These are phyloP conservation scores for Ilyonectria destructans DNA, from an alignment of 2,329 filamentous ascomycete genomes.

Conservation along the genomic window DNA sequence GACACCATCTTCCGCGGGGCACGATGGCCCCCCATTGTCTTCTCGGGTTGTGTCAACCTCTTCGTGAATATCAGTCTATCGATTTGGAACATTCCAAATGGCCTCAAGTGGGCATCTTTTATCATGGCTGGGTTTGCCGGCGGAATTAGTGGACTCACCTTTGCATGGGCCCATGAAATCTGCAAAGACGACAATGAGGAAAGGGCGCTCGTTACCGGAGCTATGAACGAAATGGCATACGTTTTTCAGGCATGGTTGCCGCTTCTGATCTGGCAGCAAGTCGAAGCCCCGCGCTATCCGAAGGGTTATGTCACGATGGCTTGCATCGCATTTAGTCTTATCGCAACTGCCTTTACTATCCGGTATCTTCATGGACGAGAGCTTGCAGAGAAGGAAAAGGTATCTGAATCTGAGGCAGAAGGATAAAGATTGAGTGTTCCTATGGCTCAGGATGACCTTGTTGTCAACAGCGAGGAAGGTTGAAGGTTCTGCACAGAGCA, in stretches of 20 bases:
- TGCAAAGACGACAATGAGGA: slow-evolving; percentile 73
- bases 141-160: slow-evolving; percentile 62
- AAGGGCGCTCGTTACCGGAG: slow-evolving; percentile 75
- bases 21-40: slow-evolving; percentile 76
- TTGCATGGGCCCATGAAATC: slow-evolving; percentile 67
- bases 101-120: slow-evolving; percentile 76
- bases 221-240: slow-evolving; percentile 80
- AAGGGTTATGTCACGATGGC: slow-evolving; percentile 74
- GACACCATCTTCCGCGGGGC: slow-evolving; percentile 72
- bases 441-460: too few species aligned
- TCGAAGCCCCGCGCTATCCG: slow-evolving; percentile 72
- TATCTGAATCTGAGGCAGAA: slow-evolving; percentile 15
- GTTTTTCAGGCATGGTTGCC: slow-evolving; percentile 81
- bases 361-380: slow-evolving; percentile 43
- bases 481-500: too few species aligned
- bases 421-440: too few species aligned
- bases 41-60: slow-evolving; percentile 63
- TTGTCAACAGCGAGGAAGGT: too few species aligned
- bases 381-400: slow-evolving; percentile 21
- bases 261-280: slow-evolving; percentile 76
- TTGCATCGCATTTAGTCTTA: slow-evolving; percentile 64
- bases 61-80: slow-evolving; percentile 58
- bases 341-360: slow-evolving; percentile 65
- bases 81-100: slow-evolving; percentile 62
- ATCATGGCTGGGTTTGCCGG: slow-evolving; percentile 68